These are phyloP conservation scores for Populus ilicifolia DNA, from an alignment of 345 rosid genomes.

Conservation along the genomic window DNA sequence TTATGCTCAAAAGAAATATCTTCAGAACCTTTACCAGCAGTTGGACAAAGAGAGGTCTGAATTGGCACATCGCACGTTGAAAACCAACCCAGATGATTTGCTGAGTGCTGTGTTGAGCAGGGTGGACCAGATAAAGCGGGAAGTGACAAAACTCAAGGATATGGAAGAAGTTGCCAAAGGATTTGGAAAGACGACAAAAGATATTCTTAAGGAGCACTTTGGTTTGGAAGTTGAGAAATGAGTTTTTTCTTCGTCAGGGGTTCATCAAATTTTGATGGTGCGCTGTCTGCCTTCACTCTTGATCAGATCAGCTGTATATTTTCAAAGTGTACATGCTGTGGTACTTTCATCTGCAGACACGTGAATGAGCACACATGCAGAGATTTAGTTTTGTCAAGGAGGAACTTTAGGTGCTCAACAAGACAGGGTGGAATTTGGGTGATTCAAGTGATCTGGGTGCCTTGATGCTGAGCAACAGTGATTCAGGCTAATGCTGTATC, in stretches of 20 bases:
- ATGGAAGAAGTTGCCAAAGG: slow-evolving; percentile 74
- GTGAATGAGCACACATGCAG: neutral
- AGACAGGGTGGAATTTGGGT: neutral
- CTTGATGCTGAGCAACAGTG: neutral
- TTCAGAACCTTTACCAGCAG: slow-evolving; percentile 52
- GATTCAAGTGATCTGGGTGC: neutral
- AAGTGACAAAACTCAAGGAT: slow-evolving; percentile 49
- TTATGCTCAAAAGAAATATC: slow-evolving; percentile 52
- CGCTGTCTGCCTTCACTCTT: neutral
- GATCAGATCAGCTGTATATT: neutral
- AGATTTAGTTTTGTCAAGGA: neutral
- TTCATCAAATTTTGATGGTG: neutral
- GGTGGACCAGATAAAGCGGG: slow-evolving; percentile 55
- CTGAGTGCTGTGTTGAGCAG: slow-evolving; percentile 38
- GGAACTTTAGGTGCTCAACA: neutral
- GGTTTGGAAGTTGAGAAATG: slow-evolving; percentile 39
- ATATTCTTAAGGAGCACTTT: slow-evolving; percentile 48
- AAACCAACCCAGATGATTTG: slow-evolving; percentile 31
- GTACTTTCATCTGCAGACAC: neutral
- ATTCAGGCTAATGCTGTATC: neutral
- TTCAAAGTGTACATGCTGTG: neutral
- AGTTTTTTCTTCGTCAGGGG: neutral
- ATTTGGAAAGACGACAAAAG: slow-evolving; percentile 60
- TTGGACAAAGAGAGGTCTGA: slow-evolving; percentile 65
- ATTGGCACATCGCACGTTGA: slow-evolving; percentile 24